Base-by-base conservation (phyloP, 75 land plant species). In the Sequoiadendron giganteum region DNA sequence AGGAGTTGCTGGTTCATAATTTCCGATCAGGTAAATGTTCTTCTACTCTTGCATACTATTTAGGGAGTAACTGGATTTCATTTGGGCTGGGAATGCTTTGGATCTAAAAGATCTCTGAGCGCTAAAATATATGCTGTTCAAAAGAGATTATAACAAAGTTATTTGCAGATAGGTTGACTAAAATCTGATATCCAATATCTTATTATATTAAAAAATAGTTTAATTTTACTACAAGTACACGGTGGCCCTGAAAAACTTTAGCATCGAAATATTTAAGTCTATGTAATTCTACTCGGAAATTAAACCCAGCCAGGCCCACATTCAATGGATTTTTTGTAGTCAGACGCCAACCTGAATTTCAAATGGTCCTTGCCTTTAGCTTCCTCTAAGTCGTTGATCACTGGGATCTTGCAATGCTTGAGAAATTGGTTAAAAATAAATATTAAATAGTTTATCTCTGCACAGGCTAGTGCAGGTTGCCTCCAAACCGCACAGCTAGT, bases 1-100 rank as follows among this genome's bases (percentile, higher is more conserved):
- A 79, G 45, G 9, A 79, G 82, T 79, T 79, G 82, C 47, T 79
- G 82, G 45, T 42, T 79, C 43, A 79, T 79, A 78, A 39, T 79
- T 40, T 47, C 45, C 6, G 38, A 79, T 79, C 40, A 79, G 82
- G 82, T 79, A 40, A 65, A 65, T 65, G 70, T 65, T 25, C 28
- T 65, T 65, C 28, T 65, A 7, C 70, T 65, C 70, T 65, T 21
- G n/a, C 28, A 65, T 21, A 65, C 6, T 65, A 65, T 25, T 65
- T 65, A 65, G n/a, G n/a, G 70, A 65, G 70, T 7, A 25, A 25
- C n/a, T 65, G 28, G 6, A 65, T 65, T 65, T 65, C 25, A 5
- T 65, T 65, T 65, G 70, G n/a, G 70, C 21, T 2, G 28, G 28
- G 28, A 65, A 0, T 25, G 70, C n/a, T 25, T 25, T 65, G 70